phyloP scores from a whole-genome alignment of 2,329 filamentous ascomycete genomes.

The Dactylellina leptospora region DNA sequence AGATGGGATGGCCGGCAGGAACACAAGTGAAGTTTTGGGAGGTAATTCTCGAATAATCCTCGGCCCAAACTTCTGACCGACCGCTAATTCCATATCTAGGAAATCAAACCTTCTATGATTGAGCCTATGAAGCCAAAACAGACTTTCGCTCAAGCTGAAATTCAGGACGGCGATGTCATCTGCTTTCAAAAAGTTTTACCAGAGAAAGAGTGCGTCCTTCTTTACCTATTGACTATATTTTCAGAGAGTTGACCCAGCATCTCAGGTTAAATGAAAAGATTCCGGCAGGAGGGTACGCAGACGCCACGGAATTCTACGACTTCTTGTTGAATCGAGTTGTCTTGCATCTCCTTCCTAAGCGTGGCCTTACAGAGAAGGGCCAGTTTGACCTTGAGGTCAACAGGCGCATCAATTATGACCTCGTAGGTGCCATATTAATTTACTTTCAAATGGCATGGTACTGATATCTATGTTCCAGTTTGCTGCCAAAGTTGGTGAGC shows the following conservation, averaged over 20 bases:
- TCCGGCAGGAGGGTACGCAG: conserved; percentile 65
- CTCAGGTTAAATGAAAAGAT: conserved; percentile 58
- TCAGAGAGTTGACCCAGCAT: background rate
- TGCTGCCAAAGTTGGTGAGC: conserved; percentile 80
- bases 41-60: conserved; percentile 60
- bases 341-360: conserved; percentile 77
- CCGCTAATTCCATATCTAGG: conserved; percentile 62
- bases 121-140: conserved; percentile 91
- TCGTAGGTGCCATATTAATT: conserved; percentile 58
- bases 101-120: conserved; percentile 98
- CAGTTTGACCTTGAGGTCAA: conserved; percentile 82
- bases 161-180: conserved; percentile 96
- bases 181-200: conserved; percentile 80
- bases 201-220: conserved; percentile 62
- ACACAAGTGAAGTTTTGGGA: conserved; percentile 80
- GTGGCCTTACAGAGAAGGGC: conserved; percentile 63
- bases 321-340: conserved; percentile 85
- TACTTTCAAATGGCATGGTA: background rate
- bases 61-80: background rate
- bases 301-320: conserved; percentile 89
- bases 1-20: conserved; percentile 86
- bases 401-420: conserved; percentile 88
- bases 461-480: no score
- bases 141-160: conserved; percentile 86
- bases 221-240: background rate